phyloP scores from a whole-genome alignment of 1,284 basidiomycete species.

The Ceratobasidium sp. region DNA sequence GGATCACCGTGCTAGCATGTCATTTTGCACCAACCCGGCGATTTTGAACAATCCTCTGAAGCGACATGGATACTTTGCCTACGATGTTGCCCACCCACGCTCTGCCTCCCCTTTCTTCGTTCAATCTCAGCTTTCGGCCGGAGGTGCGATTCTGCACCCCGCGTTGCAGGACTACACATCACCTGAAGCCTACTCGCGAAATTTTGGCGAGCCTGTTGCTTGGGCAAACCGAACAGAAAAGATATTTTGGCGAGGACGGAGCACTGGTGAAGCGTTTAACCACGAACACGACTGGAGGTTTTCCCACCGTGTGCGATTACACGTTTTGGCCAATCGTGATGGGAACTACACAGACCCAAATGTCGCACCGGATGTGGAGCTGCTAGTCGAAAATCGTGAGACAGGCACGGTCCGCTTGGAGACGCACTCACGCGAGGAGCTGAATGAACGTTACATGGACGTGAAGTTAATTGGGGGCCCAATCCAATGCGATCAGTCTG shows the following conservation, averaged over 20 bases:
- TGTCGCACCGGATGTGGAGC: slow-evolving; percentile 55
- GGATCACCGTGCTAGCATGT: slow-evolving; percentile 62
- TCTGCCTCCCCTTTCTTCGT: slow-evolving; percentile 58
- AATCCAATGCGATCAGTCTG: slow-evolving; percentile 49
- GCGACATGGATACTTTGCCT: slow-evolving; percentile 53
- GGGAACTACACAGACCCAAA: slow-evolving; percentile 52
- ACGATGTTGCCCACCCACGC: slow-evolving; percentile 54
- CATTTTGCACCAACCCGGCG: slow-evolving; percentile 63
- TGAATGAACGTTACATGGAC: slow-evolving; percentile 59
- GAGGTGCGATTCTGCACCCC: slow-evolving; percentile 55
- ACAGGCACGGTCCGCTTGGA: slow-evolving; percentile 52
- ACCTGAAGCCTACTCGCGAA: slow-evolving; percentile 47
- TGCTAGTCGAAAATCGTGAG: slow-evolving; percentile 54
- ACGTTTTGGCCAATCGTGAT: slow-evolving; percentile 52
- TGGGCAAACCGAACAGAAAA: slow-evolving; percentile 59
- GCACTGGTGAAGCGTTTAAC: slow-evolving; percentile 59
- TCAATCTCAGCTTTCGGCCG: slow-evolving; percentile 53
- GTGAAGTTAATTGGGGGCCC: slow-evolving; percentile 56
- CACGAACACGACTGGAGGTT: slow-evolving; percentile 57
- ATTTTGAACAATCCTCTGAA: slow-evolving; percentile 46
- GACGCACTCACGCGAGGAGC: slow-evolving; percentile 52
- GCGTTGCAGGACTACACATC: slow-evolving; percentile 56
- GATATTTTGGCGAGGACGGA: slow-evolving; percentile 60
- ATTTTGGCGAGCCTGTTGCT: slow-evolving; percentile 50
- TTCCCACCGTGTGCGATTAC: slow-evolving; percentile 58